A percentile compares a stretch with the other conserved stretches of the same genome.
These are phyloP conservation scores for Mimosa bimucronata DNA, from an alignment of 306 rosid species.

Conservation along the genomic window DNA sequence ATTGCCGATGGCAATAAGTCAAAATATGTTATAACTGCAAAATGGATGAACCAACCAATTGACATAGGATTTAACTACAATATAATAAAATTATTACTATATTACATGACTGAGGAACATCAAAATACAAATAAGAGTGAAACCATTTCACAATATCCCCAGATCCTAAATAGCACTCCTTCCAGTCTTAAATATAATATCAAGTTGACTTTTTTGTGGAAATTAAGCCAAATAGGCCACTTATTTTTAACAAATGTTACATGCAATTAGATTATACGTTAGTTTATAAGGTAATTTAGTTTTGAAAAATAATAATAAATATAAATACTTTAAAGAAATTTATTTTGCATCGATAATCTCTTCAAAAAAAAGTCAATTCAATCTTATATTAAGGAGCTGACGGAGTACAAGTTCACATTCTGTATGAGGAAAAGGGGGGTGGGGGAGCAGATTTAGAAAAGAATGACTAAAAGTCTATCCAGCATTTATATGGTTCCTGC, in stretches of 20 bases:
- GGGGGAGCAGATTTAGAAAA: not conserved
- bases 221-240: no score
- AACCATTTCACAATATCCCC: not conserved
- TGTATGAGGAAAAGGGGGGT: not conserved
- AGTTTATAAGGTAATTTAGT: no score
- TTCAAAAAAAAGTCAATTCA: no score
- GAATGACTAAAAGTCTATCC: constrained; percentile 14
- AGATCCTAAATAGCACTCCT: constrained; percentile 21
- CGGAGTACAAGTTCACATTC: constrained; percentile 14
- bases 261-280: no score
- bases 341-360: no score
- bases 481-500: constrained; percentile 19
- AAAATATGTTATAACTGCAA: not conserved
- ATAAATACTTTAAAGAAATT: no score
- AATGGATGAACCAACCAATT: constrained; percentile 14
- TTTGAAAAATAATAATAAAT: no score
- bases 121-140: constrained; percentile 17
- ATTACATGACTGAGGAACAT: not conserved
- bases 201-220: no score
- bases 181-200: no score
- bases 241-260: no score
- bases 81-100: not conserved
- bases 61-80: constrained; percentile 8
- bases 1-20: not conserved
- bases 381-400: no score